Percentiles rank a stretch among this genome's conserved stretches.
Conservation (phyloP, 495 filamentous ascomycete species). For the Glonium stellatum region DNA sequence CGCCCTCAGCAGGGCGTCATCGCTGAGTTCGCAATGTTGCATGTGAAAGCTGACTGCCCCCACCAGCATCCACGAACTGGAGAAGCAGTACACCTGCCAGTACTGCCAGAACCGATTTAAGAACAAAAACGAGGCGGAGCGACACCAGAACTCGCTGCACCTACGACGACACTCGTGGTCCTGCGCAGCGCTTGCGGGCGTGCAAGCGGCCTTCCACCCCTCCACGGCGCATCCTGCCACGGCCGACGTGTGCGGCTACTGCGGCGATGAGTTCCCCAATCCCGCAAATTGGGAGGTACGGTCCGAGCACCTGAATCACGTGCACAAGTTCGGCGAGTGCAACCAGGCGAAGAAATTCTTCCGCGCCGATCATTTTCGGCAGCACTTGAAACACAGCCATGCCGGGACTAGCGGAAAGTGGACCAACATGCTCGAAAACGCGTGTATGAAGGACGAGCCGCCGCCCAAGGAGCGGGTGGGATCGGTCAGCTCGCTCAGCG, state of each 20-base stretch:
- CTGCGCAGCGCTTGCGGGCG: slow-evolving; percentile 71
- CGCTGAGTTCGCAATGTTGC: slow-evolving; percentile 8
- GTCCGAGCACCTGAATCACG: slow-evolving; percentile 75
- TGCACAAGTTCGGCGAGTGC: slow-evolving; percentile 97
- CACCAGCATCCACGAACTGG: slow-evolving; percentile 68
- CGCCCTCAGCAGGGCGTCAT: slow-evolving; percentile 9
- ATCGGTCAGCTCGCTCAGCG: slow-evolving; percentile 21
- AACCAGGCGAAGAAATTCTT: slow-evolving; percentile 98
- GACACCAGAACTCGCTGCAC: slow-evolving; percentile 95
- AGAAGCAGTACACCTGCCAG: slow-evolving; percentile 91
- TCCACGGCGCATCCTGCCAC: slow-evolving; percentile 53
- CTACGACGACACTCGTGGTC: slow-evolving; percentile 96
- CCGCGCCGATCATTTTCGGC: slow-evolving; percentile 93
- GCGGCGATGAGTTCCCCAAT: slow-evolving; percentile 84
- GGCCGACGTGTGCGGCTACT: slow-evolving; percentile 87
- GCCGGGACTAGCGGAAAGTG: slow-evolving; percentile 95
- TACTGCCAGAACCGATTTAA: slow-evolving; percentile 96
- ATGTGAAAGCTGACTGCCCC: slow-evolving; percentile 8
- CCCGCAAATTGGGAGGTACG: slow-evolving; percentile 77
- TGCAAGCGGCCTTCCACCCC: slow-evolving; percentile 77
- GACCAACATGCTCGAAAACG: slow-evolving; percentile 96
- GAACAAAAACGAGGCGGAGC: slow-evolving; percentile 98
- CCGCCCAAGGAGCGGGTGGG: slow-evolving; percentile 34
- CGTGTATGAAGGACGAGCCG: slow-evolving; percentile 91
- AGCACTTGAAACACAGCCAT: slow-evolving; percentile 97